Evolutionary conservation across 2,329 filamentous ascomycete genomes (phyloP), one percentile per base, ranked within the genome.

Genomic region (Aspergillus oerlinghausenensis): DNA sequence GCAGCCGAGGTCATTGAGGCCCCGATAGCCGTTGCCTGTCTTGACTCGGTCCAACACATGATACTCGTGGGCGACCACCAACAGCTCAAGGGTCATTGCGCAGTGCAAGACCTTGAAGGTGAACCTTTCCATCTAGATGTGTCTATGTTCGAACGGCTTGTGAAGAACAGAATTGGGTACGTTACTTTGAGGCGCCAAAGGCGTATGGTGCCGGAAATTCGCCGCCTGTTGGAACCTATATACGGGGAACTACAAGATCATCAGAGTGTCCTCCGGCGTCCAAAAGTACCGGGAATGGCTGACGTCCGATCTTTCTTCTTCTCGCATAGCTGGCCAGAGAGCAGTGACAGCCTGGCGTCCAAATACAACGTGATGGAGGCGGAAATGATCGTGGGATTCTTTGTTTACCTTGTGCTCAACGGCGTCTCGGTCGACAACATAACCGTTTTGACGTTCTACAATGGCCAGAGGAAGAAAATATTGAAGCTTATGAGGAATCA

Each of bases 371-470:
- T 76, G 0, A 73, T 79, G 2, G 92, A 97, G 68, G 90, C 90
- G 0, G 76, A 83, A 1, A 93, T 96, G 87, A 79, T 96, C 29
- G 82, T 86, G 0, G 80, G 80, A 0, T 89, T 96, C 61, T 86
- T 87, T 61, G 76, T 83, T 26, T 89, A 96, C 65, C 82, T 97
- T 0, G 70, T 87, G 1, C 75, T 84, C 57, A 93, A 92, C 60
- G 87, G 87, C 0, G 75, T 87, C 1, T 64, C 75, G 0, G 69
- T 82, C 0, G 69, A 75, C 0, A 79, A 87, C 5, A 92, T 96
- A 55, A 96, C 91, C 0, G 77, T 96, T 3, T 73, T 97, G 51
- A 93, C 91, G 0, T 96, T 94, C 67, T 97, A 96, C 77, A 90
- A 89, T 47, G 92, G 89, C 0, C 92, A 97, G 67, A 81, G 87